Evolutionary conservation across 2,329 filamentous ascomycete species (phyloP).

Genomic region (Aspergillus alliaceus): DNA sequence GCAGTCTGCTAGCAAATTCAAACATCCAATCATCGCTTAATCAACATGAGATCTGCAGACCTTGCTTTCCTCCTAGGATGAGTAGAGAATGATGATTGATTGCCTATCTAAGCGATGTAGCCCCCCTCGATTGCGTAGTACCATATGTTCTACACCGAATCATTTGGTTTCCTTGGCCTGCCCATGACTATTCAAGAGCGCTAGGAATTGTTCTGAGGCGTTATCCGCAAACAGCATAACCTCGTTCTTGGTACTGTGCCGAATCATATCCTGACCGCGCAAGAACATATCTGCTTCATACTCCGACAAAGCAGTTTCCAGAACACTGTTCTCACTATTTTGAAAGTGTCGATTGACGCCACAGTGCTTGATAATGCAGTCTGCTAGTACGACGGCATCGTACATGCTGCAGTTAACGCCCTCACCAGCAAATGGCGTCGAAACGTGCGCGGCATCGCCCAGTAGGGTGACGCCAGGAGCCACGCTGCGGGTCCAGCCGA

Average conservation of each 20-base stretch:
- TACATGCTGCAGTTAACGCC: constrained; percentile 33
- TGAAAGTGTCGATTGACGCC: background rate
- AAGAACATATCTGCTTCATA: constrained; percentile 6
- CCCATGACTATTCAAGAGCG: too few relatives aligned
- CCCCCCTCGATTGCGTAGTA: too few relatives aligned
- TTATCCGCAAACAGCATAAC: background rate
- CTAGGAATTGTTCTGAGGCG: too few relatives aligned
- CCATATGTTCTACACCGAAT: too few relatives aligned
- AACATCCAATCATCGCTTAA: too few relatives aligned
- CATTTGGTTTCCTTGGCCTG: too few relatives aligned
- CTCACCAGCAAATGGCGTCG: constrained; percentile 27
- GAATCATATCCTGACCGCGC: background rate
- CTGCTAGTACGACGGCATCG: constrained; percentile 24
- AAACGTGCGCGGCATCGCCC: constrained; percentile 31
- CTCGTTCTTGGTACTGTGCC: background rate
- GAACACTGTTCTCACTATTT: background rate
- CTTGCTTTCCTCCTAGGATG: too few relatives aligned
- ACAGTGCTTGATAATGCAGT: constrained; percentile 2
- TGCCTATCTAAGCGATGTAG: too few relatives aligned
- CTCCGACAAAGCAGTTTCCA: background rate
- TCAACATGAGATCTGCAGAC: too few relatives aligned
- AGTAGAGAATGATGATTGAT: too few relatives aligned
- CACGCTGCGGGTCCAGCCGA: constrained; percentile 19
- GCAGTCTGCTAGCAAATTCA: too few relatives aligned
- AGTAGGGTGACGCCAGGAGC: constrained; percentile 27